Evolutionary conservation across 306 rosid species (phyloP).

Genomic region (Sindora glabra): DNA sequence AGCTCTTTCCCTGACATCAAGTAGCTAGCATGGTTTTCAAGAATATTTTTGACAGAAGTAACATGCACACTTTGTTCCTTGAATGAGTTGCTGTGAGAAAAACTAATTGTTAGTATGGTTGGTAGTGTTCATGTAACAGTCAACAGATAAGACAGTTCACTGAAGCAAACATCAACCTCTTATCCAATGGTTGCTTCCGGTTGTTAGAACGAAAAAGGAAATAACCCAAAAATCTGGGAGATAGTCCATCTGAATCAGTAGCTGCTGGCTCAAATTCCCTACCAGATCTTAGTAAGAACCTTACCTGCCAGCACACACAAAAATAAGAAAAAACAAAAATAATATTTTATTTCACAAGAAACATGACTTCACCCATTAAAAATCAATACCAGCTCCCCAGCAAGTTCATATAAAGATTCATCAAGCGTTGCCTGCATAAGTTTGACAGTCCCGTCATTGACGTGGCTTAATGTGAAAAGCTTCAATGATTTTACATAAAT

Average conservation of each 20-base stretch:
- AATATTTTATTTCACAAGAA: constrained; percentile 8
- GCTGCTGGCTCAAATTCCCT: constrained; percentile 74
- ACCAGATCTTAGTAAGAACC: constrained; percentile 97
- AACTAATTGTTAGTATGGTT: constrained; percentile 13
- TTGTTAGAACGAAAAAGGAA: constrained; percentile 67
- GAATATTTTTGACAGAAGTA: constrained; percentile 72
- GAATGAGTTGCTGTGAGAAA: constrained; percentile 56
- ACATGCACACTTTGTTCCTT: constrained; percentile 92
- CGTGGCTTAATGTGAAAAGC: not conserved
- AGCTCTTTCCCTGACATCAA: constrained; percentile 94
- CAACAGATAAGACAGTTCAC: constrained; percentile 9
- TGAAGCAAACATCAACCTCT: constrained; percentile 38
- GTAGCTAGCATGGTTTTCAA: constrained; percentile 93
- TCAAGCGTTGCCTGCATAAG: constrained; percentile 82
- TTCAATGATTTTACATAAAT: not conserved
- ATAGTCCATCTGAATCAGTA: constrained; percentile 53
- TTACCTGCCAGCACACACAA: constrained; percentile 50
- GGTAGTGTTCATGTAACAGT: not conserved
- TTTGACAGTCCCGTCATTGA: constrained; percentile 21
- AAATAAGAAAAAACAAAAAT: constrained; percentile 1
- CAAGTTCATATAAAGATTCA: constrained; percentile 94
- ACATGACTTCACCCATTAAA: constrained; percentile 13
- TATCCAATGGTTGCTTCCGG: constrained; percentile 62
- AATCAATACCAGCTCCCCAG: constrained; percentile 84
- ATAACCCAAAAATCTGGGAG: constrained; percentile 91